Evolutionary conservation across 768 basidiomycete species (phyloP), one percentile per base, ranked within the genome.

Genomic region (Trametes maxima): DNA sequence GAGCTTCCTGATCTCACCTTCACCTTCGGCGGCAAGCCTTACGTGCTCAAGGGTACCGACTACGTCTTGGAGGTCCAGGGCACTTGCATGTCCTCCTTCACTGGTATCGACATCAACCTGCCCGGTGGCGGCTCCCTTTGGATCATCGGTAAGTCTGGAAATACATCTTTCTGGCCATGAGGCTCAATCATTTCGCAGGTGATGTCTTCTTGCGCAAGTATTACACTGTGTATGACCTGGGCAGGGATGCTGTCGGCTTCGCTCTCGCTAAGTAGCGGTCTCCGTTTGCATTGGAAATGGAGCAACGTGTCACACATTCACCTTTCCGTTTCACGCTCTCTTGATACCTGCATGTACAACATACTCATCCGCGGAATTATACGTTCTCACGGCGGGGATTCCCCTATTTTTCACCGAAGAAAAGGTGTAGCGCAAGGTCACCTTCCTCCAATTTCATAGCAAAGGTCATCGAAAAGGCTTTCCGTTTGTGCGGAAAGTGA

Each of bases 1-100:
- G 72, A 70, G 25, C 85, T 99, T 40, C 97, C 97, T 11, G 87
- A 91, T 2, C 80, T 99, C 55, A 76, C 89, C 11, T 89, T 99
- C 81, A 82, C 78, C 75, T 95, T 99, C 66, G 82, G 80, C 62
- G 93, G 92, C 73, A 85, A 89, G 73, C 75, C 84, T 1, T 98
- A 92, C 77, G 77, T 87, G 1, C 77, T 99, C 69, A 85, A 87
- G 75, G 90, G 88, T 36, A 81, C 78, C 3, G 96, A 98, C 73
- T 98, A 99, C 76, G 80, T 98, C 68, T 82, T 99, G 51, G 81
- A 98, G 63, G 83, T 96, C 14, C 89, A 90, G 73, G 94, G 92
- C 24, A 92, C 93, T 16, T 99, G 97, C 75, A 91, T 99, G 64
- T 95, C 92, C 19, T 79, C 95, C 17, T 99, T 99, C 82, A 91